These are phyloP conservation scores for Achlya hypogyna DNA, from an alignment of 352 stramenopile species.

Conservation along the genomic window DNA sequence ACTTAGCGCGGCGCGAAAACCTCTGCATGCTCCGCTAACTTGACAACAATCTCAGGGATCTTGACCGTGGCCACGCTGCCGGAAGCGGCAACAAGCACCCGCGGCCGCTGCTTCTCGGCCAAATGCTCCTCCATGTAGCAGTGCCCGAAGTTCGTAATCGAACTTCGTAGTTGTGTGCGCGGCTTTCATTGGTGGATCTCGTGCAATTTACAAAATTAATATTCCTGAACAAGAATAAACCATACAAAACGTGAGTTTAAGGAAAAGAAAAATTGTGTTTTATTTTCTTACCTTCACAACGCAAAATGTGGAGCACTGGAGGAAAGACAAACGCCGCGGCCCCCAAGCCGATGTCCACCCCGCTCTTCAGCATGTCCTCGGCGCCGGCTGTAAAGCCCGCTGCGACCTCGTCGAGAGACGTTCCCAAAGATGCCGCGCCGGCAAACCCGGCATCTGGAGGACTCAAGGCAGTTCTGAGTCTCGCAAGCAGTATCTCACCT, in stretches of 20 bases:
- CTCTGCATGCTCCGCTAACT: slow-evolving; percentile 45
- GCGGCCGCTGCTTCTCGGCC: slow-evolving; percentile 24
- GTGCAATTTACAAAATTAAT: not conserved
- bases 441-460: not conserved
- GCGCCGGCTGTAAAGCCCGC: not conserved
- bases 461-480: not conserved
- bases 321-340: not conserved
- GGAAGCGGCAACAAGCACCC: slow-evolving; percentile 65
- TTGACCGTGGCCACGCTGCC: slow-evolving; percentile 85
- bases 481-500: not conserved
- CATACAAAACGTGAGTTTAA: not conserved
- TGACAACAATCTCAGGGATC: slow-evolving; percentile 66
- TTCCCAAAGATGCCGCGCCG: not conserved
- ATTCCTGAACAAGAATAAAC: not conserved
- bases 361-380: not conserved
- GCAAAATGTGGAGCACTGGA: slow-evolving; percentile 10
- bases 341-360: not conserved
- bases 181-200: not conserved
- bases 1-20: slow-evolving; percentile 22
- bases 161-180: not conserved
- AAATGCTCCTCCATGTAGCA: not conserved
- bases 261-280: not conserved
- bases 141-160: not conserved
- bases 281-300: slow-evolving; percentile 2
- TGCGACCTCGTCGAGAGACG: not conserved